Evolutionary conservation across 805 yeast species (phyloP), one percentile per base, ranked within the genome.

Genomic region (Kluyveromyces starmeri): DNA sequence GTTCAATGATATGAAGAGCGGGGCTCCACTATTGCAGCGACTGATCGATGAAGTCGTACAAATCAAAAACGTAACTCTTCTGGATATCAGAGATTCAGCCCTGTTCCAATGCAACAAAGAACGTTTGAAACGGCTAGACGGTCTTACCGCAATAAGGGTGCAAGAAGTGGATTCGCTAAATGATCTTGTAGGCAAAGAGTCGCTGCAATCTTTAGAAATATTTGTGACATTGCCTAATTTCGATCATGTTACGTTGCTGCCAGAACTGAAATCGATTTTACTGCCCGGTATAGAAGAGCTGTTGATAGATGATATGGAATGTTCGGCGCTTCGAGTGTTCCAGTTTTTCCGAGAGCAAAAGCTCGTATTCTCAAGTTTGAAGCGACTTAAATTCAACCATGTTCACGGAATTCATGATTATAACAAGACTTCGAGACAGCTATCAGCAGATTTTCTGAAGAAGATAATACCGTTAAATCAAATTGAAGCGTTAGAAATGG

Each of bases 341-440:
- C 49, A 60, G 24, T 44, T 34, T 20, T 35, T 47, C 23, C 34
- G 37, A 9, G 32, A 32, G 12, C 37, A 38, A 7, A 32, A 39
- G 5, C 29, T 50, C 16, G 20, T 32, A 13, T 43, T 49, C 10
- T 9, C 17, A 1, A 38, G 49, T 1, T 39, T 72, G 12, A 48
- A 44, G 13, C 45, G 57, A 3, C 44, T 73, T 21, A 62, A 61
- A 25, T 46, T 73, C 25, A 59, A 65, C 24, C 66, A 65, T 38
- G 62, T 66, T 26, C 78, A 73, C 44, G 71, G 69, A 1, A 52
- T 61, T 19, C 62, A 58, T 27, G 67, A 67, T 38, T 61, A 62
- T 42, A 64, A 62, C 40, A 44, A 60, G 3, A 46, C 51, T 2
- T 44, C 59, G 20, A 43, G 64, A 27, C 50, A 58, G 7, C 40